Evolutionary conservation across 257 asterid species (phyloP).

Genomic region (Galeopsis tetrahit): DNA sequence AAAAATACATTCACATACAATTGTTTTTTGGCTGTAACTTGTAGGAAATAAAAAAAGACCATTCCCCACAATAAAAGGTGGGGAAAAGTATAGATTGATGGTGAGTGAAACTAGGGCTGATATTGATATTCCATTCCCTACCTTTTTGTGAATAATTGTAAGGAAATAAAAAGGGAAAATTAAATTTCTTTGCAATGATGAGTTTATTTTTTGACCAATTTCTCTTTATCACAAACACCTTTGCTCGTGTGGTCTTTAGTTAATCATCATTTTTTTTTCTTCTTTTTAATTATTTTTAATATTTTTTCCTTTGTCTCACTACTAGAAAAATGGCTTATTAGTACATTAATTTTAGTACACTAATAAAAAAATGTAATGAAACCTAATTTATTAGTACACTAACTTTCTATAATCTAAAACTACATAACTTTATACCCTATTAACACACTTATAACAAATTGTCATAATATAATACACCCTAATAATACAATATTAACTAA

Average conservation of each 20-base stretch:
- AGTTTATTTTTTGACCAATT: slow-evolving; percentile 41
- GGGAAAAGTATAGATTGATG: slow-evolving; percentile 18
- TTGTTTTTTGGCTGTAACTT: no score
- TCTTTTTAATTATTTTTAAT: slow-evolving; percentile 1
- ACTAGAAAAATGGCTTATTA: no score
- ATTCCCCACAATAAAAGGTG: slow-evolving; percentile 7
- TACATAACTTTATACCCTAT: no score
- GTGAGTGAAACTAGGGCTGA: slow-evolving; percentile 17
- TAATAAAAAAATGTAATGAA: no score
- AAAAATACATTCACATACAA: no score
- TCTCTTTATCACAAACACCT: slow-evolving; percentile 40
- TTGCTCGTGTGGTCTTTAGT: slow-evolving; percentile 41
- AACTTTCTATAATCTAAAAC: no score
- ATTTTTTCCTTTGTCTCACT: background rate
- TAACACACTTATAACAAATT: no score
- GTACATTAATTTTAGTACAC: no score
- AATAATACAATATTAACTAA: no score
- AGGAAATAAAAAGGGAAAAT: slow-evolving; percentile 17
- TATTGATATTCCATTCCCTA: slow-evolving; percentile 19
- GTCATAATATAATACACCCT: no score
- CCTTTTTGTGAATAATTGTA: slow-evolving; percentile 18
- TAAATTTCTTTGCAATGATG: slow-evolving; percentile 40
- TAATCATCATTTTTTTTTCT: slow-evolving; percentile 29
- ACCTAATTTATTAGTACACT: no score
- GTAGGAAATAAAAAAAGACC: background rate